A percentile compares a stretch with the other conserved stretches of the same genome.
These are phyloP conservation scores for Abrus precatorius DNA, from an alignment of 306 rosid species.

Conservation along the genomic window DNA sequence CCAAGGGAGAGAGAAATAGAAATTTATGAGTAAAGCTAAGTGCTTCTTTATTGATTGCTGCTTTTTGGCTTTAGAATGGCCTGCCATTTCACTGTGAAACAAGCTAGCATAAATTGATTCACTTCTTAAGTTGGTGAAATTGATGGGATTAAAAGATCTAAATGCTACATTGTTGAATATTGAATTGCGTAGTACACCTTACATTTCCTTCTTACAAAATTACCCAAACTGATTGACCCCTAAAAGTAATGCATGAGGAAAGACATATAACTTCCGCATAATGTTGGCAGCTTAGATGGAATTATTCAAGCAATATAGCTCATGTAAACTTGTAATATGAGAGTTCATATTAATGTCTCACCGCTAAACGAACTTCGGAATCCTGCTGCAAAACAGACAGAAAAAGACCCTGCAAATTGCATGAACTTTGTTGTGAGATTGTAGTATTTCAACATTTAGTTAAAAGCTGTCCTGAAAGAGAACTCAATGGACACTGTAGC, in stretches of 20 bases:
- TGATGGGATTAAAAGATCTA: background rate
- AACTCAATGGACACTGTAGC: slow-evolving; percentile 1
- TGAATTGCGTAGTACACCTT: slow-evolving; percentile 32
- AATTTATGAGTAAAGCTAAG: background rate
- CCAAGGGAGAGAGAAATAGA: background rate
- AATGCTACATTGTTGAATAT: slow-evolving; percentile 19
- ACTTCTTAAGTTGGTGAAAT: slow-evolving; percentile 27
- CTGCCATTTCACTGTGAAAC: background rate
- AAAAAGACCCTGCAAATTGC: slow-evolving; percentile 81
- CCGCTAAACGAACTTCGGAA: slow-evolving; percentile 83
- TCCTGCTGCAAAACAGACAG: slow-evolving; percentile 82
- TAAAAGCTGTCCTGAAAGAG: slow-evolving; percentile 38
- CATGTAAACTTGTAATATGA: slow-evolving; percentile 19
- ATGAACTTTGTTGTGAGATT: slow-evolving; percentile 47
- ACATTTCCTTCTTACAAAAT: slow-evolving; percentile 37
- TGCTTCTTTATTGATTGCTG: slow-evolving; percentile 6
- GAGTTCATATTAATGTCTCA: slow-evolving; percentile 56
- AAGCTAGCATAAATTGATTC: slow-evolving; percentile 24
- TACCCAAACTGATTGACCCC: slow-evolving; percentile 24
- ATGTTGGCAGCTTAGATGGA: background rate
- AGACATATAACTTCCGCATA: background rate
- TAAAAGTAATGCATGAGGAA: slow-evolving; percentile 9
- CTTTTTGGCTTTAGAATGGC: background rate
- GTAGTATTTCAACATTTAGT: slow-evolving; percentile 7
- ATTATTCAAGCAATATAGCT: background rate